Conservation (phyloP, 441 rosid genomes). For the Metrosideros polymorpha region DNA sequence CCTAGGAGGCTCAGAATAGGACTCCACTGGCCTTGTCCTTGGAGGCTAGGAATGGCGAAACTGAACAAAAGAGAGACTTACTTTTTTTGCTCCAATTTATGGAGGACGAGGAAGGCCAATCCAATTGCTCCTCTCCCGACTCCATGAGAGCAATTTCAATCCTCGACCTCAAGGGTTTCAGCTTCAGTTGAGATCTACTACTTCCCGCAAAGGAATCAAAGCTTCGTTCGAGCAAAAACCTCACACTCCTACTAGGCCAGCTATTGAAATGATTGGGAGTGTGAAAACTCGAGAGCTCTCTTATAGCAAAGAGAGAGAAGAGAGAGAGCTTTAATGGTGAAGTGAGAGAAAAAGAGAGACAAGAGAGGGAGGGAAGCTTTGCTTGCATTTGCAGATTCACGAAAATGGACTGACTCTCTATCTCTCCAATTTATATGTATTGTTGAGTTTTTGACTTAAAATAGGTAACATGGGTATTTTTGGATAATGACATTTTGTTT, state of each 20-base stretch:
- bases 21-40: too few species aligned
- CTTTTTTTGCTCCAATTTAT: slow-evolving; percentile 54
- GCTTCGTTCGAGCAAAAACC: not conserved
- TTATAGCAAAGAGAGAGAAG: not conserved
- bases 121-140: slow-evolving; percentile 64
- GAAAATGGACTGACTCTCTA: not conserved
- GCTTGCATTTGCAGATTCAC: slow-evolving; percentile 34
- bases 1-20: too few species aligned
- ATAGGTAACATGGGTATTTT: too few species aligned
- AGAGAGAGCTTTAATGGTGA: not conserved
- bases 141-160: slow-evolving; percentile 35
- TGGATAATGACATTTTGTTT: too few species aligned
- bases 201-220: not conserved
- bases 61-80: slow-evolving; percentile 8
- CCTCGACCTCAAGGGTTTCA: not conserved
- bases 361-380: not conserved
- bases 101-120: slow-evolving; percentile 76
- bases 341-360: too few species aligned
- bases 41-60: not conserved
- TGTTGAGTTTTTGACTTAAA: too few species aligned
- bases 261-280: not conserved
- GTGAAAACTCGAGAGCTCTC: slow-evolving; percentile 12
- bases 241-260: not conserved
- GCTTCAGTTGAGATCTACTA: not conserved
- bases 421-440: too few species aligned